Conservation (phyloP, 2,329 filamentous ascomycete genomes). For the Paraconiothyrium brasiliense region DNA sequence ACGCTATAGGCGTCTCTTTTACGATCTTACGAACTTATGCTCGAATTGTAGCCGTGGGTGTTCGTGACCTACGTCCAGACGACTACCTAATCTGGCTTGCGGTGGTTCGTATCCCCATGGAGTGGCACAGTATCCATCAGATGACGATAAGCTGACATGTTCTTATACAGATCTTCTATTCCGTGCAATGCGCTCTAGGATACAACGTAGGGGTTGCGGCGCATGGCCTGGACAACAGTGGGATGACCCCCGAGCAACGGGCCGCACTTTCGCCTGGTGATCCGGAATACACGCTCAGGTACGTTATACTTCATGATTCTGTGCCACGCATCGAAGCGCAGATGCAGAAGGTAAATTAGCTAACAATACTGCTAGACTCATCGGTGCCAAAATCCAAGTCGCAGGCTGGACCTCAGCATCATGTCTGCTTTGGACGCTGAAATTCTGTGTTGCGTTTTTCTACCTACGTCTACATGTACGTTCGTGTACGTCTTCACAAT, state of each 20-base stretch:
- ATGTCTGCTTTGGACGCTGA: constrained; percentile 63
- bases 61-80: constrained; percentile 25
- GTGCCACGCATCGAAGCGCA: not conserved
- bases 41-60: constrained; percentile 24
- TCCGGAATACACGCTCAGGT: constrained; percentile 23
- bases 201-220: constrained; percentile 62
- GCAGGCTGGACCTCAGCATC: constrained; percentile 65
- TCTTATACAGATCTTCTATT: constrained; percentile 58
- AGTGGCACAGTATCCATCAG: not conserved
- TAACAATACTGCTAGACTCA: constrained; percentile 54
- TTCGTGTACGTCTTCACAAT: not conserved
- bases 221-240: constrained; percentile 59
- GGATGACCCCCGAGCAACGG: constrained; percentile 63
- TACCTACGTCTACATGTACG: constrained; percentile 59
- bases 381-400: constrained; percentile 64
- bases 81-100: constrained; percentile 33
- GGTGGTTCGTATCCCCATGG: constrained; percentile 15
- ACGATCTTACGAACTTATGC: constrained; percentile 28
- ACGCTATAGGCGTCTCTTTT: constrained; percentile 24
- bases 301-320: not conserved
- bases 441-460: constrained; percentile 65
- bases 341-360: constrained; percentile 6
- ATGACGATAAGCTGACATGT: not conserved
- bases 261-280: constrained; percentile 20
- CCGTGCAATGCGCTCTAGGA: constrained; percentile 59